Evolutionary conservation across 1,139 yeast species (phyloP).

Genomic region (Suhomyces chickasaworum): DNA sequence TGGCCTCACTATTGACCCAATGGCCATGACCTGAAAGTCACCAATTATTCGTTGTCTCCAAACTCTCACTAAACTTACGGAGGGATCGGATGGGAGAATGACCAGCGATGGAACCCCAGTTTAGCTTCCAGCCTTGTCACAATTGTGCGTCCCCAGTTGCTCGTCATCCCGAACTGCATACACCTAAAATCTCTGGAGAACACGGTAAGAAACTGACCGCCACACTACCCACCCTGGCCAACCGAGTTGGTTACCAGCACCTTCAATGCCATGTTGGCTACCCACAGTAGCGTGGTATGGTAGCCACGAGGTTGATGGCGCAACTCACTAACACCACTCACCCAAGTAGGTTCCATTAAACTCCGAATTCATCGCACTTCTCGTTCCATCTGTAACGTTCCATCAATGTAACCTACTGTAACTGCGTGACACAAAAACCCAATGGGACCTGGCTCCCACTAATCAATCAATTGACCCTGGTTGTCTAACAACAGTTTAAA

Average conservation of each 20-base stretch:
- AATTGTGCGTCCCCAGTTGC: not conserved
- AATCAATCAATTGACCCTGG: not conserved
- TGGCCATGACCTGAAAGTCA: too few species aligned
- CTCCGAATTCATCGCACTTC: not conserved
- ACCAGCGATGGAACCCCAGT: too few species aligned
- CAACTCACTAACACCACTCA: too few species aligned
- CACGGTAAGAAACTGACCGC: not conserved
- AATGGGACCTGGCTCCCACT: slow-evolving; percentile 8
- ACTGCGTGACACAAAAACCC: slow-evolving; percentile 6
- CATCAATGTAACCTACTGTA: slow-evolving; percentile 3
- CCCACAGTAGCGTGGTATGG: not conserved
- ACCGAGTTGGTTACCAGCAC: not conserved
- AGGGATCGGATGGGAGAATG: too few species aligned
- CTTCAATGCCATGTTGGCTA: not conserved
- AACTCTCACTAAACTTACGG: too few species aligned
- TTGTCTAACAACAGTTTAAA: slow-evolving; percentile 1
- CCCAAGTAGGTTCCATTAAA: slow-evolving; percentile 5
- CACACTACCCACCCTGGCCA: not conserved
- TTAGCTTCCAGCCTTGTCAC: too few species aligned
- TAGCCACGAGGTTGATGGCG: not conserved
- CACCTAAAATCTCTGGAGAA: not conserved
- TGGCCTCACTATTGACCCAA: too few species aligned
- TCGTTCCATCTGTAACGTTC: slow-evolving; percentile 8
- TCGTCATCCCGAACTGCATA: not conserved
- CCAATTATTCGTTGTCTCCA: too few species aligned